Percentiles rank a stretch among this genome's conserved stretches.
phyloP scores from a whole-genome alignment of 2,329 filamentous ascomycete species.

The Penicillium sp. region DNA sequence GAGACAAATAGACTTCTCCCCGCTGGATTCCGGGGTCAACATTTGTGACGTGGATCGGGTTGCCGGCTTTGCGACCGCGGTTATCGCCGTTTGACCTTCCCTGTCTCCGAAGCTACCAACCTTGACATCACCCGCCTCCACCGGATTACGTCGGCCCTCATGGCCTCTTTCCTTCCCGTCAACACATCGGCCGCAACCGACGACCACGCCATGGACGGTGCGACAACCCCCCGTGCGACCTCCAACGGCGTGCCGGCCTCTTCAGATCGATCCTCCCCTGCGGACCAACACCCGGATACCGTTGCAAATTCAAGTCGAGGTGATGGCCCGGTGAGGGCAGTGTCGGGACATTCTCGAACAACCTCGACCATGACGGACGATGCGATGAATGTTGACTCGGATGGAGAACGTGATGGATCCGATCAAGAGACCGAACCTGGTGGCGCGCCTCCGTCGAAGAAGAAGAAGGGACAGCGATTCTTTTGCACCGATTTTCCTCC shows the following conservation, averaged over 20 bases:
- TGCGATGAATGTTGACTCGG: constrained; percentile 75
- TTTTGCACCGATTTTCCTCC: constrained; percentile 95
- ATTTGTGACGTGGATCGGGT: constrained; percentile 23
- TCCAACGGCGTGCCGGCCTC: constrained; percentile 42
- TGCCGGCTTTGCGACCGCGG: constrained; percentile 23
- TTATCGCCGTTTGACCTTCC: constrained; percentile 22
- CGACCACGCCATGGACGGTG: constrained; percentile 51
- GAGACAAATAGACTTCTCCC: constrained; percentile 16
- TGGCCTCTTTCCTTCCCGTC: constrained; percentile 64
- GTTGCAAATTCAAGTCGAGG: constrained; percentile 29
- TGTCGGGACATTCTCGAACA: constrained; percentile 40
- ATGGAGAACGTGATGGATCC: constrained; percentile 65
- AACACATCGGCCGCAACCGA: constrained; percentile 57
- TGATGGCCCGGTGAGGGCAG: constrained; percentile 27
- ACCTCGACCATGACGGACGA: constrained; percentile 57
- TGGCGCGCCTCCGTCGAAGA: constrained; percentile 75
- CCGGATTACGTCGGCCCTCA: constrained; percentile 33
- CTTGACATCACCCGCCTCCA: constrained; percentile 31
- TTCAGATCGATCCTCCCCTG: constrained; percentile 29
- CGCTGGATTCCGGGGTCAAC: constrained; percentile 16
- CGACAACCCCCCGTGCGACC: constrained; percentile 55
- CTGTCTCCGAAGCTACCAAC: constrained; percentile 16
- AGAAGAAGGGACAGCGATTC: constrained; percentile 95
- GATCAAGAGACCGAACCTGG: constrained; percentile 66
- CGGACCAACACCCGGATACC: constrained; percentile 23